Conservation (phyloP, 768 basidiomycete species). For the Lactarius sp. region DNA sequence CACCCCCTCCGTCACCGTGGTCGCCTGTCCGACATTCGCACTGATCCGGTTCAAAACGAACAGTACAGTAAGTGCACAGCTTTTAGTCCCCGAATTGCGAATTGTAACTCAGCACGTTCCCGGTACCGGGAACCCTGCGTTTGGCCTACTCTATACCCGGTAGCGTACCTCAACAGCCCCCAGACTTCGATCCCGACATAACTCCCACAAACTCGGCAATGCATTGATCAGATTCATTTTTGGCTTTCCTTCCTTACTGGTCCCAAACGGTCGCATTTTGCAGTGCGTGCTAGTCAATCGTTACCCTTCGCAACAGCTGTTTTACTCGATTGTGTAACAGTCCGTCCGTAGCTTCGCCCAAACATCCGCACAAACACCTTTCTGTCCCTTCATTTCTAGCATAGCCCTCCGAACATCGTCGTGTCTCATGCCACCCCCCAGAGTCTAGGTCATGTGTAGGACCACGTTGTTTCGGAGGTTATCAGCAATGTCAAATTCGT, state of each 20-base stretch:
- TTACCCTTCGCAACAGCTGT: constrained; percentile 13
- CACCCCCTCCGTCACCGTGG: not conserved
- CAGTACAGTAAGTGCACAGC: not conserved
- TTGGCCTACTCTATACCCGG: not conserved
- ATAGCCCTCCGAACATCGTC: constrained; percentile 15
- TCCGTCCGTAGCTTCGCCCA: constrained; percentile 7
- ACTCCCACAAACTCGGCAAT: constrained; percentile 10
- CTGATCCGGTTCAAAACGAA: not conserved
- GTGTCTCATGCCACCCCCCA: constrained; percentile 8
- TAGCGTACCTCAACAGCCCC: not conserved
- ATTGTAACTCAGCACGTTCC: constrained; percentile 10
- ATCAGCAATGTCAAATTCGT: constrained; percentile 21
- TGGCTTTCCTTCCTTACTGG: not conserved
- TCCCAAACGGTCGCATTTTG: constrained; percentile 7
- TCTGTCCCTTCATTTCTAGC: constrained; percentile 4
- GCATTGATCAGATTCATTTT: not conserved
- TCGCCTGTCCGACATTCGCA: constrained; percentile 15
- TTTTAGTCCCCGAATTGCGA: not conserved
- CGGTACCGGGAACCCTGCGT: not conserved
- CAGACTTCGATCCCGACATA: not conserved
- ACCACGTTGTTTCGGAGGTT: constrained; percentile 20
- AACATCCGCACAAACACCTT: constrained; percentile 16
- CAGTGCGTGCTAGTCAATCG: constrained; percentile 11
- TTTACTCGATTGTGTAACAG: not conserved
- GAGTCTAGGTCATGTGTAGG: constrained; percentile 6